A percentile compares a stretch with the other conserved stretches of the same genome.
Conservation (phyloP, 768 basidiomycete species). For the Xerocomellus dryophilus region DNA sequence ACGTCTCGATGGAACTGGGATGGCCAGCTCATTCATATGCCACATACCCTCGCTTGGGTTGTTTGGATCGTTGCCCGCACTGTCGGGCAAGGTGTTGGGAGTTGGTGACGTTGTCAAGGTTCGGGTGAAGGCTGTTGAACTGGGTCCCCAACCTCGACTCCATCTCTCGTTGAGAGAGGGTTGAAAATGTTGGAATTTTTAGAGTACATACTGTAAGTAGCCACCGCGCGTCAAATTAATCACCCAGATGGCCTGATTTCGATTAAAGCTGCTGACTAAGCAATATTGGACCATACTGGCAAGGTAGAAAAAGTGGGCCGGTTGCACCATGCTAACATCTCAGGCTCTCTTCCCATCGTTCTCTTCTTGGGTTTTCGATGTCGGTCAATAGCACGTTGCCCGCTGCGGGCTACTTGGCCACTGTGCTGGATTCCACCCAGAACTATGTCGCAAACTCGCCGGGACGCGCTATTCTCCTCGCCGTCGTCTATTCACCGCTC, state of each 20-base stretch:
- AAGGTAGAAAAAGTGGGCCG: constrained; percentile 5
- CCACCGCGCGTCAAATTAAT: neutral
- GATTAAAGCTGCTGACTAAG: constrained; percentile 26
- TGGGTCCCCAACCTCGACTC: constrained; percentile 31
- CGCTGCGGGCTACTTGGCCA: constrained; percentile 25
- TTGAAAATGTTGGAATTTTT: neutral
- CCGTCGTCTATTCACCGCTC: constrained; percentile 64
- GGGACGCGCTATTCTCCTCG: constrained; percentile 34
- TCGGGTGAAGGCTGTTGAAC: constrained; percentile 25
- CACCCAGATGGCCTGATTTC: constrained; percentile 14
- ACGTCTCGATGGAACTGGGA: constrained; percentile 15
- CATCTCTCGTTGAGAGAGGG: constrained; percentile 14
- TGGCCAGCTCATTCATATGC: constrained; percentile 15
- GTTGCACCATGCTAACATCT: neutral
- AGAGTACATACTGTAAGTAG: neutral
- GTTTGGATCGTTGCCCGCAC: constrained; percentile 13
- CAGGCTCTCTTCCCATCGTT: neutral
- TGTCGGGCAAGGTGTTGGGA: constrained; percentile 8
- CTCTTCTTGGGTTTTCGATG: constrained; percentile 15
- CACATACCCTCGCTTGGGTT: constrained; percentile 29
- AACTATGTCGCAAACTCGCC: constrained; percentile 24
- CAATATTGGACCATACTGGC: neutral
- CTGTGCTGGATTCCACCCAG: constrained; percentile 15
- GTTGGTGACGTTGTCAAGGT: constrained; percentile 30
- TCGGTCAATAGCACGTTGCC: constrained; percentile 23